These are phyloP conservation scores for Aspergillaceae sp. DNA, from an alignment of 2,329 filamentous ascomycete species.

Conservation along the genomic window DNA sequence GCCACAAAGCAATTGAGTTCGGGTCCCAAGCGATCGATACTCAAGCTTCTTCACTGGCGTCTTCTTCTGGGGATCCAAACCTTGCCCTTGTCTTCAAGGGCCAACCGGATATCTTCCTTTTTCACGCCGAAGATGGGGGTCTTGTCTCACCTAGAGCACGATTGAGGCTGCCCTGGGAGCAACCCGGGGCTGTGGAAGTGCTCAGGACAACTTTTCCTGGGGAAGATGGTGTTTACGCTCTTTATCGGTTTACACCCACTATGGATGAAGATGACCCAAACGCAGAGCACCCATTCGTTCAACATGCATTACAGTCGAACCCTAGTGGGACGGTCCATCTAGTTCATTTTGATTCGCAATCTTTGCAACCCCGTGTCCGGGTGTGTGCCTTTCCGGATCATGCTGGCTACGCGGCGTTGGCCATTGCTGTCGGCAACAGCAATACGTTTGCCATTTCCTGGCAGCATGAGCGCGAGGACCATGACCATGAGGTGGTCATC, in stretches of 20 bases:
- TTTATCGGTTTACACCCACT: slow-evolving; percentile 25
- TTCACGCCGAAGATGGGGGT: slow-evolving; percentile 12
- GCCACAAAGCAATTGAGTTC: slow-evolving; percentile 21
- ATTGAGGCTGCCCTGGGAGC: slow-evolving; percentile 15
- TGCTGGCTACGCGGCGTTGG: slow-evolving; percentile 20
- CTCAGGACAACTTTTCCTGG: slow-evolving; percentile 22
- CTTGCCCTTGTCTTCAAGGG: slow-evolving; percentile 24
- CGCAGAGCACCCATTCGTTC: slow-evolving; percentile 24
- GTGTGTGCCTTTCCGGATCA: slow-evolving; percentile 23
- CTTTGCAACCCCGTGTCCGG: slow-evolving; percentile 6
- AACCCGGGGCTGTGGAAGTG: slow-evolving; percentile 22
- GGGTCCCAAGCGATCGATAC: slow-evolving; percentile 20
- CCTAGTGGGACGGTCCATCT: slow-evolving; percentile 18
- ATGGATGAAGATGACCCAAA: slow-evolving; percentile 12
- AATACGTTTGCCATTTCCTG: slow-evolving; percentile 31
- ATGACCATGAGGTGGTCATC: slow-evolving; percentile 21
- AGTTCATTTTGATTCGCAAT: slow-evolving; percentile 17
- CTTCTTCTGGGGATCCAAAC: slow-evolving; percentile 8
- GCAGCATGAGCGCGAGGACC: slow-evolving; percentile 17
- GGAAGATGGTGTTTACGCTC: slow-evolving; percentile 17
- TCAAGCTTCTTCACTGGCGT: slow-evolving; percentile 24
- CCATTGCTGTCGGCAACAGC: slow-evolving; percentile 16
- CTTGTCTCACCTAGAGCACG: slow-evolving; percentile 7
- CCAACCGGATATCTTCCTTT: slow-evolving; percentile 20
- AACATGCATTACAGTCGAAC: slow-evolving; percentile 20